Conservation (phyloP, 768 basidiomycete genomes). For the Lentinula edodes region DNA sequence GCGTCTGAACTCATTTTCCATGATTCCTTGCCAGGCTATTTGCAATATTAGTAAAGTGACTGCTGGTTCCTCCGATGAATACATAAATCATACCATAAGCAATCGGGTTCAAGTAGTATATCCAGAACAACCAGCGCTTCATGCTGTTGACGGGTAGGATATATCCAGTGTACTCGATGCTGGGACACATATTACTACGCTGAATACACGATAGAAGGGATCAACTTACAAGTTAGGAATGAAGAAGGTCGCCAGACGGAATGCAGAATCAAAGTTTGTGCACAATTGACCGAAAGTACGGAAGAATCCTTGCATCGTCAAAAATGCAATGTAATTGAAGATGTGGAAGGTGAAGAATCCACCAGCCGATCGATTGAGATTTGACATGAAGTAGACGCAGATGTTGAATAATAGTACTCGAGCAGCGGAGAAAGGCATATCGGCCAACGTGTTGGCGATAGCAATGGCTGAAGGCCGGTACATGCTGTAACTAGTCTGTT, state of each 20-base stretch:
- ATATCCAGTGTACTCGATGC: slow-evolving; percentile 65
- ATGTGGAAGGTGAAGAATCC: slow-evolving; percentile 58
- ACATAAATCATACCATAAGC: slow-evolving; percentile 47
- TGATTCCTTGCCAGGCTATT: slow-evolving; percentile 64
- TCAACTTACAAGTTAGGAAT: slow-evolving; percentile 59
- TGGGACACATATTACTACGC: slow-evolving; percentile 9
- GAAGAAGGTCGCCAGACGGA: slow-evolving; percentile 57
- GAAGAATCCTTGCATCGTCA: slow-evolving; percentile 84
- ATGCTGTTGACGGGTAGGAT: slow-evolving; percentile 62
- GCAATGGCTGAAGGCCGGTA: slow-evolving; percentile 63
- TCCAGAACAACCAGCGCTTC: slow-evolving; percentile 86
- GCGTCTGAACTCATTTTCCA: slow-evolving; percentile 85
- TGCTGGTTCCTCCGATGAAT: background rate
- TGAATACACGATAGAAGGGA: background rate
- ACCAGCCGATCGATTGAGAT: slow-evolving; percentile 37
- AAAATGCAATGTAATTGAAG: slow-evolving; percentile 56
- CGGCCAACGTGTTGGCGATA: slow-evolving; percentile 61
- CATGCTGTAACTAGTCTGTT: slow-evolving; percentile 61
- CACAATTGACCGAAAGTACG: slow-evolving; percentile 57
- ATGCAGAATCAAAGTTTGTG: slow-evolving; percentile 40
- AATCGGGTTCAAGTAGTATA: slow-evolving; percentile 79
- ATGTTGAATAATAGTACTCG: slow-evolving; percentile 58
- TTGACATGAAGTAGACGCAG: slow-evolving; percentile 65
- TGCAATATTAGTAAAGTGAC: background rate
- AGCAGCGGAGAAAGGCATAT: slow-evolving; percentile 61